A percentile compares a stretch with the other conserved stretches of the same genome.
Conservation (phyloP, 768 basidiomycete genomes). For the Mrakia frigida region DNA sequence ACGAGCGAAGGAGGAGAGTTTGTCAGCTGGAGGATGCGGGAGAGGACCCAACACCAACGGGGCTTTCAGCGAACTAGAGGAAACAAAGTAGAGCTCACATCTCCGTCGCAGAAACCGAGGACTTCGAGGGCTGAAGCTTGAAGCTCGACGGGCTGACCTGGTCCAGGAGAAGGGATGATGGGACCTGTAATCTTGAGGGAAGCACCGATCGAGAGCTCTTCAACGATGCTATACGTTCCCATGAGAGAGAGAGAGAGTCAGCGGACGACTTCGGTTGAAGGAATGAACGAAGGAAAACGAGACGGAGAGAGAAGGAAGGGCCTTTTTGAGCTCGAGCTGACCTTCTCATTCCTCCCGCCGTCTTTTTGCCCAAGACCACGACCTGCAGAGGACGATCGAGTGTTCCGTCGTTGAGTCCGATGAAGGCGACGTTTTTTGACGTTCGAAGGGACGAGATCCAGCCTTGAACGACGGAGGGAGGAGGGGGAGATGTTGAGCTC, state of each 20-base stretch:
- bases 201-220: slow-evolving; percentile 51
- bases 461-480: slow-evolving; percentile 55
- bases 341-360: slow-evolving; percentile 25
- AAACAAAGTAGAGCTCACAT: slow-evolving; percentile 50
- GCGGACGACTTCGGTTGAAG: background rate
- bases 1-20: slow-evolving; percentile 28
- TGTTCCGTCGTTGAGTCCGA: slow-evolving; percentile 70
- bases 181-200: slow-evolving; percentile 54
- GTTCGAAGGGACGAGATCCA: slow-evolving; percentile 81
- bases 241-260: slow-evolving; percentile 36
- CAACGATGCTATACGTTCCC: slow-evolving; percentile 34
- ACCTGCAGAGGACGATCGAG: slow-evolving; percentile 66
- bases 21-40: background rate
- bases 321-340: background rate
- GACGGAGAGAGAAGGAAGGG: background rate
- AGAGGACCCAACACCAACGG: no score
- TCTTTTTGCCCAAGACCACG: slow-evolving; percentile 55
- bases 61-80: no score
- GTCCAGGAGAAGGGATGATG: slow-evolving; percentile 51
- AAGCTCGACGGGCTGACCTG: slow-evolving; percentile 55
- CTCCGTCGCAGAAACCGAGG: slow-evolving; percentile 58
- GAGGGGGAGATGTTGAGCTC: slow-evolving; percentile 3
- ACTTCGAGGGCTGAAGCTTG: slow-evolving; percentile 51
- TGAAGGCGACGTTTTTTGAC: slow-evolving; percentile 85
- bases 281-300: no score